Evolutionary conservation across 1,284 basidiomycete species (phyloP), one percentile per base, ranked within the genome.

Genomic region (Leccinum angustisporum): DNA sequence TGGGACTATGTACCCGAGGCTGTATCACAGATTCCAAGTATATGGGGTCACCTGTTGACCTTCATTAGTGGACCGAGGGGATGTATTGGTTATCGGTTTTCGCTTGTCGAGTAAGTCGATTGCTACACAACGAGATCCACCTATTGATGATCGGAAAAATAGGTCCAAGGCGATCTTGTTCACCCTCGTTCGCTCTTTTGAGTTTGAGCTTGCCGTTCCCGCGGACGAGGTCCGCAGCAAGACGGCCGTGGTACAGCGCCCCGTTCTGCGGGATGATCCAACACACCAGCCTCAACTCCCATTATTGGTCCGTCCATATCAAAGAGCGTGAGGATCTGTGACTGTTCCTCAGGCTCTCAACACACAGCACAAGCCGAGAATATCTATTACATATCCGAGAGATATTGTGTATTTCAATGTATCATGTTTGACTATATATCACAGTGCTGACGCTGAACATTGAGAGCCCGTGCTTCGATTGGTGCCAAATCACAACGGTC

Each of bases 21-120:
- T 0, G 78, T 76, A 1, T 69, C 73, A 2, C 71, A 69, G 1
- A 78, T 88, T 27, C 88, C 88, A 2, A 83, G 86, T 0, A 78
- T 89, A 0, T 87, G 80, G 81, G 79, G 81, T 8, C 80, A 88
- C 63, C 65, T 84, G 62, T 73, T 90, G 40, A 81, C 82, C 1
- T 91, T 90, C 78, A 67, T 86, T 9, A 83, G 83, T 16, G 87
- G 87, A 0, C 80, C 85, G 7, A 79, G 81, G 51, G 80, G 84
- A 3, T 88, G 87, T 67, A 88, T 89, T 52, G 90, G 90, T 2
- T 92, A 87, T 71, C 83, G 86, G 4, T 91, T 92, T 70, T 82
- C 89, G 7, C 67, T 92, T n/a, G 77, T 84, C 21, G 89, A 92
- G 85, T 86, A 65, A 68, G 79, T 72, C 14, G 0, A 9, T 9